Evolutionary conservation across 108 stramenopile species (phyloP).

Genomic region (Cyclotella baltica): DNA sequence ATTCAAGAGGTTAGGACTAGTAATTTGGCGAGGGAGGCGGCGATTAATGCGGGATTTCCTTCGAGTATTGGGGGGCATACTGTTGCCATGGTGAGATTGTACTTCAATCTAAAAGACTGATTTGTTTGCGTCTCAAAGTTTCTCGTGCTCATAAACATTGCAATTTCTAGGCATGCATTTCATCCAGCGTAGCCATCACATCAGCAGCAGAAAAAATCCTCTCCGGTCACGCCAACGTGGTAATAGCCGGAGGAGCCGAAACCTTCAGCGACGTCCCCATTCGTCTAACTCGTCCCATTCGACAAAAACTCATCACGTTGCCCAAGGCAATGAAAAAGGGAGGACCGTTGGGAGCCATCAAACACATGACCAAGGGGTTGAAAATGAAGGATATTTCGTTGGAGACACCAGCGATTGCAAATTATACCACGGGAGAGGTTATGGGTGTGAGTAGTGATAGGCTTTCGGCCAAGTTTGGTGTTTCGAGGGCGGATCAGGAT

Average conservation of each 20-base stretch:
- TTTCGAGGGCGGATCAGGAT: slow-evolving; percentile 94
- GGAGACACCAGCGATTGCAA: slow-evolving; percentile 98
- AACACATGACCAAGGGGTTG: slow-evolving; percentile 91
- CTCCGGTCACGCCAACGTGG: slow-evolving; percentile 90
- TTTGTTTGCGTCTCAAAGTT: background rate
- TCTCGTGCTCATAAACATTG: background rate
- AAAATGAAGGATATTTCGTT: slow-evolving; percentile 89
- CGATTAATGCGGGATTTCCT: slow-evolving; percentile 97
- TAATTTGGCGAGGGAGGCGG: slow-evolving; percentile 96
- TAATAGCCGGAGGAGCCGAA: slow-evolving; percentile 96
- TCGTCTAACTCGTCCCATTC: slow-evolving; percentile 84
- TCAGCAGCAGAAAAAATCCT: slow-evolving; percentile 94
- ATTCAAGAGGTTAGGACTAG: slow-evolving; percentile 93
- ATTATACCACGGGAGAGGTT: slow-evolving; percentile 99
- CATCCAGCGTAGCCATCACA: slow-evolving; percentile 94
- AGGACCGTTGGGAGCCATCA: slow-evolving; percentile 72
- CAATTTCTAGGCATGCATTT: slow-evolving; percentile 92
- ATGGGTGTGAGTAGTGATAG: slow-evolving; percentile 98
- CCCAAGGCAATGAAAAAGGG: slow-evolving; percentile 98
- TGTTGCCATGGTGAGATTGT: slow-evolving; percentile 73
- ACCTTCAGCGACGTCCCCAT: slow-evolving; percentile 98
- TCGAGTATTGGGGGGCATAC: slow-evolving; percentile 92
- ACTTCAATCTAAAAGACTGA: background rate
- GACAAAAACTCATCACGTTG: slow-evolving; percentile 92
- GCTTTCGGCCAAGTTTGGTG: slow-evolving; percentile 94